Conservation (phyloP, 179 eudicot species). For the Silene noctiflora region DNA sequence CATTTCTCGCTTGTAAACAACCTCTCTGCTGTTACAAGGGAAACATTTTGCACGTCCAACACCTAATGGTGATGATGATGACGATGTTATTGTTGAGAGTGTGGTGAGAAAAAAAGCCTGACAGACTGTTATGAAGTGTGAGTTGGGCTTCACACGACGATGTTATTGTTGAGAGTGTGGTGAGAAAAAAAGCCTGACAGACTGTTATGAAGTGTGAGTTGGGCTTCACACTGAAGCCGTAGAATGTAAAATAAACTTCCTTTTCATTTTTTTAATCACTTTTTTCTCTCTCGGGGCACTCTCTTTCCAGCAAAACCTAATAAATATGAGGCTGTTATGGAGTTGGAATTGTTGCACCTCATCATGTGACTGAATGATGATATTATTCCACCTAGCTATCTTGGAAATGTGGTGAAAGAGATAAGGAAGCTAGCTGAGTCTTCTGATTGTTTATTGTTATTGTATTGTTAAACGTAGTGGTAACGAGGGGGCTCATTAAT, state of each 20-base stretch:
- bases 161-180: too few relatives aligned
- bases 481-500: too few relatives aligned
- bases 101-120: too few relatives aligned
- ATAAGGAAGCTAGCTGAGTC: not conserved
- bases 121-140: too few relatives aligned
- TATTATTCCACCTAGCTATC: too few relatives aligned
- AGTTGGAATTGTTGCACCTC: too few relatives aligned
- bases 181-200: not conserved
- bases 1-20: not conserved
- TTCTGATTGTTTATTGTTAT: not conserved
- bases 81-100: not conserved
- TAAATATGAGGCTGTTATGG: not conserved
- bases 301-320: not conserved
- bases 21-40: not conserved
- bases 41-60: not conserved
- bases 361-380: too few relatives aligned
- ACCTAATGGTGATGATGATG: not conserved
- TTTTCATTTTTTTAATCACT: not conserved
- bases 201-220: not conserved
- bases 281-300: not conserved
- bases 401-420: too few relatives aligned
- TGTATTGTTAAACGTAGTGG: too few relatives aligned
- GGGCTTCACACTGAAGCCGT: not conserved
- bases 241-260: not conserved
- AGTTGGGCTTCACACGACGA: too few relatives aligned